phyloP scores from a whole-genome alignment of 2,329 filamentous ascomycete species.

The Colletotrichum sp. region DNA sequence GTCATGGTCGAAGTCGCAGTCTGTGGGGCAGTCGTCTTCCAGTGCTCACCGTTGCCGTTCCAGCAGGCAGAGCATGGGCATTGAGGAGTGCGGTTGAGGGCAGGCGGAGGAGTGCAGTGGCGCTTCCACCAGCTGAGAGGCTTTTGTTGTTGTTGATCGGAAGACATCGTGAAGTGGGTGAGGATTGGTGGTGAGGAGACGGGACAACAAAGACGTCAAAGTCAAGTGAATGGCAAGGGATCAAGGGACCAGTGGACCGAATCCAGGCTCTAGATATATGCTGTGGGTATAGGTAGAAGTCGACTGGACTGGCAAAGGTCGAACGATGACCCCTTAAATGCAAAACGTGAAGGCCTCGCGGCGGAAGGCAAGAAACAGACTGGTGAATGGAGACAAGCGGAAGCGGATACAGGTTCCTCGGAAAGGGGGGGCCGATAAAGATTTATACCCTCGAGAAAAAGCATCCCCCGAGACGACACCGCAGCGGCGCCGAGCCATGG shows the following conservation, averaged over 20 bases:
- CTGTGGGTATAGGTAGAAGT: neutral
- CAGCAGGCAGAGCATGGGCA: conserved; percentile 42
- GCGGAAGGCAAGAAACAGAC: neutral
- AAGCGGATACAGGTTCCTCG: neutral
- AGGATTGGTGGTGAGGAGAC: neutral
- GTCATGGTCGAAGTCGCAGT: neutral
- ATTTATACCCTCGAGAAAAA: conserved; percentile 9
- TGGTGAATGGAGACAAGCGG: neutral
- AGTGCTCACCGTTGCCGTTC: conserved; percentile 20
- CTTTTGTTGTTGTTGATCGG: conserved; percentile 20
- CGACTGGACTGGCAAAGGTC: conserved; percentile 7
- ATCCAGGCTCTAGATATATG: neutral
- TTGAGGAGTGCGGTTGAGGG: conserved; percentile 34
- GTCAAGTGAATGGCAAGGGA: neutral
- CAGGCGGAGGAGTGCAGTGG: conserved; percentile 43
- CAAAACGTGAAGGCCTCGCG: neutral
- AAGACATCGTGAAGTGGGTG: conserved; percentile 2
- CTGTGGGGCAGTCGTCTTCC: conserved; percentile 9
- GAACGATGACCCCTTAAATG: neutral
- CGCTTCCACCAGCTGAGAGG: conserved; percentile 42
- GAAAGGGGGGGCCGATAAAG: neutral
- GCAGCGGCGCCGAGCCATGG: conserved; percentile 1
- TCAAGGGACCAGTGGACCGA: neutral
- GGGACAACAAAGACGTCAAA: neutral
- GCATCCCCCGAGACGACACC: neutral